These are phyloP conservation scores for Alternaria sp. DNA, from an alignment of 2,329 filamentous ascomycete genomes.

Conservation along the genomic window DNA sequence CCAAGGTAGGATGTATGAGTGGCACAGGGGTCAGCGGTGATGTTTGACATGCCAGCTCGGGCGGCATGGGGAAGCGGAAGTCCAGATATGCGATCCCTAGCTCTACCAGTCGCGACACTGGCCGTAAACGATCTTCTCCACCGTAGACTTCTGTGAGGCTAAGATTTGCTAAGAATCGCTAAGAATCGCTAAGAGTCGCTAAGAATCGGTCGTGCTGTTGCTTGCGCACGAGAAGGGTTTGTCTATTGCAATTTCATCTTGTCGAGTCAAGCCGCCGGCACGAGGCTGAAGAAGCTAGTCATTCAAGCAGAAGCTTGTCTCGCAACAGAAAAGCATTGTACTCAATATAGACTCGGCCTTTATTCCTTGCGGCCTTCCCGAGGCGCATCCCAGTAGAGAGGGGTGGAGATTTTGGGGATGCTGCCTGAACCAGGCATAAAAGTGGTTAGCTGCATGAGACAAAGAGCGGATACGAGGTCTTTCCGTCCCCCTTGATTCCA, in stretches of 20 bases:
- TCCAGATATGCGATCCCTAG: conserved; percentile 2
- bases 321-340: conserved; percentile 9
- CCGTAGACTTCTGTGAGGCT: background rate
- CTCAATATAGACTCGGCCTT: conserved; percentile 18
- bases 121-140: conserved; percentile 3
- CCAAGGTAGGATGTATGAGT: conserved; percentile 3
- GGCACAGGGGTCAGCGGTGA: conserved; percentile 3
- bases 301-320: conserved; percentile 18
- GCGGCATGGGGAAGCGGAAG: conserved; percentile 1
- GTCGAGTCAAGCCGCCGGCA: conserved; percentile 13
- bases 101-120: conserved; percentile 4
- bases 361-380: conserved; percentile 16
- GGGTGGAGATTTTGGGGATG: conserved; percentile 20
- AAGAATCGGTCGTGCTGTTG: background rate
- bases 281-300: conserved; percentile 12
- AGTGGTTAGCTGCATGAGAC: conserved; percentile 13
- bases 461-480: conserved; percentile 22
- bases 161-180: conserved; percentile 2
- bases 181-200: background rate
- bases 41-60: conserved; percentile 4
- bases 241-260: conserved; percentile 9
- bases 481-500: conserved; percentile 9
- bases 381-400: conserved; percentile 7
- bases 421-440: conserved; percentile 16
- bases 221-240: conserved; percentile 5